Percentiles rank a stretch among this genome's conserved stretches.
These are phyloP conservation scores for Ensete glaucum DNA, from an alignment of 176 grass and related monocot species.

Conservation along the genomic window DNA sequence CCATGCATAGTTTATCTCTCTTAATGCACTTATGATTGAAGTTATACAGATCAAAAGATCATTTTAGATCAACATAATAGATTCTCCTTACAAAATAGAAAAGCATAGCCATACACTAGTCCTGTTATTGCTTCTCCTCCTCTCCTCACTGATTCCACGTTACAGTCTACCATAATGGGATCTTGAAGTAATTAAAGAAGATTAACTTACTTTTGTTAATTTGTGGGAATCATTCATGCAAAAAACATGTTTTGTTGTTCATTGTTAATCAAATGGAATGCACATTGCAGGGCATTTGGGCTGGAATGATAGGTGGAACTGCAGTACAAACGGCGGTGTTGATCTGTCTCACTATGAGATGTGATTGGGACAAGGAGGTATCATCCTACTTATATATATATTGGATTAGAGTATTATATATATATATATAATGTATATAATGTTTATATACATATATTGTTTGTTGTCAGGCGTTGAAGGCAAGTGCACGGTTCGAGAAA, in stretches of 20 bases:
- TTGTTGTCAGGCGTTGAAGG: not conserved
- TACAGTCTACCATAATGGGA: not conserved
- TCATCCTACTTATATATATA: not conserved
- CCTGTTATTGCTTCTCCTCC: not conserved
- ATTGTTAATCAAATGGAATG: too few relatives aligned
- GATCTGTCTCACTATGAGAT: conserved; percentile 10
- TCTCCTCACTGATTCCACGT: not conserved
- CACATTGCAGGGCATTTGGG: conserved; percentile 27
- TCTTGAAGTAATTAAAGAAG: too few relatives aligned
- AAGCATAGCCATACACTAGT: too few relatives aligned
- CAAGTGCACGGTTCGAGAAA: not conserved
- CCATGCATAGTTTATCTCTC: too few relatives aligned
- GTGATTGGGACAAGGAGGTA: conserved; percentile 33
- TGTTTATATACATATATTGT: not conserved
- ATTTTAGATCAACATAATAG: too few relatives aligned
- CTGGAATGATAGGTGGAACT: conserved; percentile 34
- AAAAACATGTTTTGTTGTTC: too few relatives aligned
- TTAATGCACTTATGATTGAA: too few relatives aligned
- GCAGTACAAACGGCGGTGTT: conserved; percentile 28
- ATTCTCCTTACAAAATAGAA: too few relatives aligned
- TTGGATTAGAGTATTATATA: not conserved
- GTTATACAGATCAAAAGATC: too few relatives aligned
- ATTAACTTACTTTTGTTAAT: too few relatives aligned
- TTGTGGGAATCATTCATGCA: too few relatives aligned
- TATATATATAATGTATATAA: not conserved